phyloP scores from a whole-genome alignment of 1,139 yeast genomes.

The Pichia norvegensis region DNA sequence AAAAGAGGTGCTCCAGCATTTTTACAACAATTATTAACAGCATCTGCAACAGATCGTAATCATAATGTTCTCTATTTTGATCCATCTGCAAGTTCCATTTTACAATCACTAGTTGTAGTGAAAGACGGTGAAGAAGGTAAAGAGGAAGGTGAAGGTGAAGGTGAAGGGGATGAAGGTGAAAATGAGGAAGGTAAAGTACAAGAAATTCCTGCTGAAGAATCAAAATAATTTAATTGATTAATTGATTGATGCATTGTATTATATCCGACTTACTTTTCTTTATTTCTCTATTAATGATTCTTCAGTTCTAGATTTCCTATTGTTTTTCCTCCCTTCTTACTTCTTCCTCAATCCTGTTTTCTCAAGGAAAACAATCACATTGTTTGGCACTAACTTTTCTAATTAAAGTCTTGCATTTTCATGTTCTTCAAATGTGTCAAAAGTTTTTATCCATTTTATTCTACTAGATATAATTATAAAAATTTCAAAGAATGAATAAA shows the following conservation, averaged over 20 bases:
- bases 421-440: background rate
- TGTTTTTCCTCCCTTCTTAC: background rate
- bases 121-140: conserved; percentile 27
- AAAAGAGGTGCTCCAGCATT: conserved; percentile 19
- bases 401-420: background rate
- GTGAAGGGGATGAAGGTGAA: conserved; percentile 21
- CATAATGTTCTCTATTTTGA: conserved; percentile 28
- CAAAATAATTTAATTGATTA: background rate
- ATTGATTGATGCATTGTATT: too few relatives aligned
- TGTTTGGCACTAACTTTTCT: background rate
- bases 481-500: too few relatives aligned
- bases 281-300: background rate
- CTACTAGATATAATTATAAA: background rate
- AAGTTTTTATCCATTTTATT: background rate
- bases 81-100: conserved; percentile 28
- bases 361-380: background rate
- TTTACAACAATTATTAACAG: conserved; percentile 21
- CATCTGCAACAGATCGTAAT: conserved; percentile 24
- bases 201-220: conserved; percentile 12
- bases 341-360: background rate
- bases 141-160: conserved; percentile 23
- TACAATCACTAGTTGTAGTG: conserved; percentile 32
- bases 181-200: conserved; percentile 21
- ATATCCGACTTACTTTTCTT: too few relatives aligned
- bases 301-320: background rate